These are phyloP conservation scores for Geotrichum fermentans DNA, from an alignment of 1,139 yeast genomes.

Conservation along the genomic window DNA sequence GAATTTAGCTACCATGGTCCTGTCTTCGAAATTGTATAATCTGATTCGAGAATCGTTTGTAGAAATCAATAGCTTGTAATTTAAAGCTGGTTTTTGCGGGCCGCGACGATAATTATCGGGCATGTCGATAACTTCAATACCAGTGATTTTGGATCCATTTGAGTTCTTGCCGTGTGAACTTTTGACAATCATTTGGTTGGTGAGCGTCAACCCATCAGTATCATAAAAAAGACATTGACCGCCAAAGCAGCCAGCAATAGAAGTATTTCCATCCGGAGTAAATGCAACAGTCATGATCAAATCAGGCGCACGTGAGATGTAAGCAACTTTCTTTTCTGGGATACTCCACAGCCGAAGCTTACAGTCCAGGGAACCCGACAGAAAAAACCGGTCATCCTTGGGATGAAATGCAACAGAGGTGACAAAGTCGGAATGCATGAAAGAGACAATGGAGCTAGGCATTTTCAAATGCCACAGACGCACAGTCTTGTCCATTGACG, in stretches of 20 bases:
- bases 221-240: slow-evolving; percentile 64
- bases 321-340: slow-evolving; percentile 61
- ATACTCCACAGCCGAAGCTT: slow-evolving; percentile 77
- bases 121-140: slow-evolving; percentile 30
- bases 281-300: slow-evolving; percentile 66
- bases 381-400: slow-evolving; percentile 77
- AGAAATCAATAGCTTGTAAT: slow-evolving; percentile 37
- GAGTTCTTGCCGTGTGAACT: slow-evolving; percentile 39
- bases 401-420: slow-evolving; percentile 85
- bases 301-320: slow-evolving; percentile 40
- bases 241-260: slow-evolving; percentile 76
- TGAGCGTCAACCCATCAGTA: slow-evolving; percentile 58
- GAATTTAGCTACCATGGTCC: slow-evolving; percentile 59
- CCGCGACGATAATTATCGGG: slow-evolving; percentile 18
- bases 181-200: slow-evolving; percentile 52
- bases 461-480: slow-evolving; percentile 81
- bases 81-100: not conserved
- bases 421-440: slow-evolving; percentile 74
- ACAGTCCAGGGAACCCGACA: slow-evolving; percentile 79
- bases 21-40: slow-evolving; percentile 54
- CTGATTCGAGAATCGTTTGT: slow-evolving; percentile 81
- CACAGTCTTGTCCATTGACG: slow-evolving; percentile 83
- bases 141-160: slow-evolving; percentile 36
- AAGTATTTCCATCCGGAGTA: slow-evolving; percentile 61
- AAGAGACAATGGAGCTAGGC: slow-evolving; percentile 56